These are phyloP conservation scores for Plasmodium gallinaceum DNA, from an alignment of 169 alveolate species.

Conservation along the genomic window DNA sequence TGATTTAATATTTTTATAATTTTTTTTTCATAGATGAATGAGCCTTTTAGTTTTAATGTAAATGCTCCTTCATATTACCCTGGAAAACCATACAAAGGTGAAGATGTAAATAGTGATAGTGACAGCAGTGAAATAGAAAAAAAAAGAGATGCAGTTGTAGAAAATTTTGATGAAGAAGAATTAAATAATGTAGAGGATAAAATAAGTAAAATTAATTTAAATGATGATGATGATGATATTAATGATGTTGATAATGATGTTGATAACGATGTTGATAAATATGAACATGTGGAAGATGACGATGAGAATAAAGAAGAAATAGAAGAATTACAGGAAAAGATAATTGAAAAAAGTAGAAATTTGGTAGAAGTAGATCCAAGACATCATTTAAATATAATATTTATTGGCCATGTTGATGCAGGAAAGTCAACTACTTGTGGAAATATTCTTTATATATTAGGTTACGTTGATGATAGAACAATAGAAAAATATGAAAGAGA, in stretches of 20 bases:
- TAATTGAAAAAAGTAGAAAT: slow-evolving; percentile 36
- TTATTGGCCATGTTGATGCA: slow-evolving; percentile 99
- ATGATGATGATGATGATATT: slow-evolving; percentile 11
- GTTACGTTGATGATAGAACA: slow-evolving; percentile 96
- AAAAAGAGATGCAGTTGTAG: too few species aligned
- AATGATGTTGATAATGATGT: not conserved
- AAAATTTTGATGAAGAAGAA: not conserved
- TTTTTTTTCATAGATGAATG: slow-evolving; percentile 47
- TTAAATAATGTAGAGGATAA: slow-evolving; percentile 10
- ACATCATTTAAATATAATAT: slow-evolving; percentile 96
- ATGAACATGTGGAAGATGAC: slow-evolving; percentile 12
- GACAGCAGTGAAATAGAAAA: not conserved
- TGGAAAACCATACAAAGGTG: slow-evolving; percentile 42
- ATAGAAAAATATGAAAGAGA: slow-evolving; percentile 98
- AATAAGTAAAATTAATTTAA: slow-evolving; percentile 3
- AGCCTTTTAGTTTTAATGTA: slow-evolving; percentile 63
- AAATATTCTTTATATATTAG: slow-evolving; percentile 91
- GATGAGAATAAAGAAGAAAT: slow-evolving; percentile 7
- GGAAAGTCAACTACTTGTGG: slow-evolving; percentile 99
- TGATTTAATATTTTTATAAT: too few species aligned
- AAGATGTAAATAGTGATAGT: not conserved
- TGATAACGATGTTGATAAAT: slow-evolving; percentile 6
- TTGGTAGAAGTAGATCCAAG: slow-evolving; percentile 89
- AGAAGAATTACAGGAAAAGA: slow-evolving; percentile 35
- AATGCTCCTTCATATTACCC: slow-evolving; percentile 73